Conservation (phyloP, 2,329 filamentous ascomycete genomes). For the Acrodontium crateriforme region DNA sequence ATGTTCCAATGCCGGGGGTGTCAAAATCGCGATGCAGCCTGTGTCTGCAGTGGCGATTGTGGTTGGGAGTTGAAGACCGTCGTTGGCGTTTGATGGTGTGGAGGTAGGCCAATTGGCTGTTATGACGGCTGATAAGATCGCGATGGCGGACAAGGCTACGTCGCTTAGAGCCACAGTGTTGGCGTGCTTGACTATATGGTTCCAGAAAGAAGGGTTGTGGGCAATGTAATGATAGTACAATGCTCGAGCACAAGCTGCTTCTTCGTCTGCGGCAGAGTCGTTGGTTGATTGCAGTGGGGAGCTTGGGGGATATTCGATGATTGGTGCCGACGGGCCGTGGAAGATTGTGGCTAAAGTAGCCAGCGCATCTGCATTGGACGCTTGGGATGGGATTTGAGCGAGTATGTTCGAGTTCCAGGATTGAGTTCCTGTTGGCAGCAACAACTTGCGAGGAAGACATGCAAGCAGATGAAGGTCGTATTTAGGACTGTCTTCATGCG, state of each 20-base stretch:
- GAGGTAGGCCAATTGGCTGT: slow-evolving; percentile 38
- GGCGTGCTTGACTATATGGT: slow-evolving; percentile 38
- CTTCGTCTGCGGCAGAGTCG: slow-evolving; percentile 26
- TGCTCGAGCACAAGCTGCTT: slow-evolving; percentile 39
- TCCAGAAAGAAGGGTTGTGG: slow-evolving; percentile 38
- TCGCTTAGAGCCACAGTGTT: slow-evolving; percentile 45
- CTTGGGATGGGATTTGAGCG: slow-evolving; percentile 36
- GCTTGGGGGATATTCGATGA: slow-evolving; percentile 22
- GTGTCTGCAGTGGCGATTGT: slow-evolving; percentile 21
- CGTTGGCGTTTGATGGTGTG: slow-evolving; percentile 2
- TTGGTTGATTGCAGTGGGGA: slow-evolving; percentile 7
- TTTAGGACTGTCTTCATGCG: slow-evolving; percentile 39
- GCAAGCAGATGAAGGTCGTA: slow-evolving; percentile 45
- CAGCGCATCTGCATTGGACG: slow-evolving; percentile 40
- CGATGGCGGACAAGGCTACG: slow-evolving; percentile 40
- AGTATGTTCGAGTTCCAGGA: slow-evolving; percentile 28
- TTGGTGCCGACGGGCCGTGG: slow-evolving; percentile 34
- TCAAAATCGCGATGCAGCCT: slow-evolving; percentile 39
- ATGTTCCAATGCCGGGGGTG: slow-evolving; percentile 35
- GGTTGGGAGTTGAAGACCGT: slow-evolving; percentile 25
- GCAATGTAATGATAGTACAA: slow-evolving; percentile 42
- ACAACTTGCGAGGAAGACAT: slow-evolving; percentile 40
- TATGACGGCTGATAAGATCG: slow-evolving; percentile 38
- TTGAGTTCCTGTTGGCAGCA: slow-evolving; percentile 18
- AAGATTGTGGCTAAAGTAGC: slow-evolving; percentile 42